Conservation (phyloP, 192 early-diverging fungal genomes). For the Piromyces finnis region DNA sequence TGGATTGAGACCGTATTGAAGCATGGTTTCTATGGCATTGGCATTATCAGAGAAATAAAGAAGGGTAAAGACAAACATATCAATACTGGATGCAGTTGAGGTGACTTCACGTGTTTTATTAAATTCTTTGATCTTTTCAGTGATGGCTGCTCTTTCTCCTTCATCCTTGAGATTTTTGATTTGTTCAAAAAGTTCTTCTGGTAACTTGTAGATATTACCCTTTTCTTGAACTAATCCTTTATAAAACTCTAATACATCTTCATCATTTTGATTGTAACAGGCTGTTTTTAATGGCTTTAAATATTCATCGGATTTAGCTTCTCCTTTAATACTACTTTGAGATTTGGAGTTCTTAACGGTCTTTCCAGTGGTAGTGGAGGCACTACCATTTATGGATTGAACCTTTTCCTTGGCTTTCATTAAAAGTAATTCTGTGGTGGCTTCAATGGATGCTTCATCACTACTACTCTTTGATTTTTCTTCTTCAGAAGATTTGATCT, state of each 20-base stretch:
- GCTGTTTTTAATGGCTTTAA: neutral
- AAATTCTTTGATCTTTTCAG: neutral
- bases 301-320: neutral
- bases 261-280: neutral
- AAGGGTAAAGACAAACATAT: neutral
- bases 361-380: too few relatives aligned
- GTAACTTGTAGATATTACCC: neutral
- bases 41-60: neutral
- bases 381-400: neutral
- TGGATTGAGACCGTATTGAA: neutral
- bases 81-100: neutral
- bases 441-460: neutral
- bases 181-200: neutral
- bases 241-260: neutral
- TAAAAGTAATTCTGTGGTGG: neutral
- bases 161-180: neutral
- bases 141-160: neutral
- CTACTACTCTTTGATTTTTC: too few relatives aligned
- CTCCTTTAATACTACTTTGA: neutral
- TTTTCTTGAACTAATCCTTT: neutral
- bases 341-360: neutral
- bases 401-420: neutral
- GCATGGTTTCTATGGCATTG: neutral
- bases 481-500: neutral
- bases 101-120: neutral